A percentile compares a stretch with the other conserved stretches of the same genome.
These are phyloP conservation scores for Ustilago vetiveriae DNA, from an alignment of 1,284 basidiomycete species.

Conservation along the genomic window DNA sequence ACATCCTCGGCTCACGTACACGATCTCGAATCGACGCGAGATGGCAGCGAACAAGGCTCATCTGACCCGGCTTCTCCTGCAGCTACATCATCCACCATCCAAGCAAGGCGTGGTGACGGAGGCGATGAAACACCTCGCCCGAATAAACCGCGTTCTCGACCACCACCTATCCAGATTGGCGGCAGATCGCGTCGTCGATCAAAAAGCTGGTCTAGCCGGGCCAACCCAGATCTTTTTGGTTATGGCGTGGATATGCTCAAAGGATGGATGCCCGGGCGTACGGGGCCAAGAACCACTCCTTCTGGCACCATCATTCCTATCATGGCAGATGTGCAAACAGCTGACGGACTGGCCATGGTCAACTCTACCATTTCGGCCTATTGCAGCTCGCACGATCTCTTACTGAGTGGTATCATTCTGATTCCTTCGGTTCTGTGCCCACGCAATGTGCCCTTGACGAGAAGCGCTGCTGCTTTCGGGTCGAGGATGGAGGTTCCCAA, in stretches of 20 bases:
- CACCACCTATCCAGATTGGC: conserved; percentile 19
- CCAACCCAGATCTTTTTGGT: conserved; percentile 45
- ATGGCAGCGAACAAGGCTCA: conserved; percentile 10
- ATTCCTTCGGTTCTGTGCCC: conserved; percentile 48
- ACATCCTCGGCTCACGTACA: conserved; percentile 11
- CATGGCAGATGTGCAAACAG: conserved; percentile 44
- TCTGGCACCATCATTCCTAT: conserved; percentile 52
- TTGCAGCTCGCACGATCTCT: conserved; percentile 44
- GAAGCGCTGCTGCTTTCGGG: conserved; percentile 7
- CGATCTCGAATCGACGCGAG: conserved; percentile 10
- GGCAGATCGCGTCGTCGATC: conserved; percentile 15
- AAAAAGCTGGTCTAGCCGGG: conserved; percentile 50
- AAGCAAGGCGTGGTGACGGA: not conserved
- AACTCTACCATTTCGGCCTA: conserved; percentile 53
- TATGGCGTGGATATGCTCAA: conserved; percentile 55
- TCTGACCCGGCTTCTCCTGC: conserved; percentile 10
- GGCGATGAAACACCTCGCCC: conserved; percentile 32
- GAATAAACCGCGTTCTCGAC: conserved; percentile 16
- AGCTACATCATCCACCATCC: not conserved
- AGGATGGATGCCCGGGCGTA: conserved; percentile 48
- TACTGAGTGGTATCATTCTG: conserved; percentile 47
- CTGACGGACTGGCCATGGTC: conserved; percentile 44
- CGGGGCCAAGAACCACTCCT: conserved; percentile 12
- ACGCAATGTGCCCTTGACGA: conserved; percentile 31
- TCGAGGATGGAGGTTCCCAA: conserved; percentile 12